Percentiles rank a stretch among this genome's conserved stretches.
Conservation (phyloP, 2,329 filamentous ascomycete genomes). For the Calycina herbarum region DNA sequence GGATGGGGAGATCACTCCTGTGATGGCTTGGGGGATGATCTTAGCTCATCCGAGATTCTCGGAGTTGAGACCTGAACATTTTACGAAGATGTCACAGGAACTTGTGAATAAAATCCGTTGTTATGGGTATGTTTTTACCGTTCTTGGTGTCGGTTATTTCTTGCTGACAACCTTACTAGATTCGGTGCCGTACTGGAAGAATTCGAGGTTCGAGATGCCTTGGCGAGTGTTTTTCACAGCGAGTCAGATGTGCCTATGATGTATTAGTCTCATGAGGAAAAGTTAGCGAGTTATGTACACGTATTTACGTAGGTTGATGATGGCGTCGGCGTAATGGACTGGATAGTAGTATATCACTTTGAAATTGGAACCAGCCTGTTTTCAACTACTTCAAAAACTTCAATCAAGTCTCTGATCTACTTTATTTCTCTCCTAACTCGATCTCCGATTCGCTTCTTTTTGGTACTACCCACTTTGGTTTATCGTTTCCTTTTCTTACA, state of each 20-base stretch:
- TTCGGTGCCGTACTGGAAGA: conserved; percentile 71
- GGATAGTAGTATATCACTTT: no score
- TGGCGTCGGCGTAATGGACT: background rate
- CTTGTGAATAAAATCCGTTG: conserved; percentile 81
- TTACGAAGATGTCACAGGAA: conserved; percentile 70
- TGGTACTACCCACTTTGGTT: no score
- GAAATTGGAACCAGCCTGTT: no score
- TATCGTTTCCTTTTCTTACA: no score
- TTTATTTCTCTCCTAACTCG: no score
- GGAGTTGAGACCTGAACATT: conserved; percentile 67
- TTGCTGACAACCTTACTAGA: conserved; percentile 39
- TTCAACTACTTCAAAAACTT: no score
- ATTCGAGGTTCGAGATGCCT: conserved; percentile 52
- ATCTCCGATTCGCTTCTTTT: no score
- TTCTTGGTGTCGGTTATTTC: background rate
- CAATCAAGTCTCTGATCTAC: no score
- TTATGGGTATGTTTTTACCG: conserved; percentile 72
- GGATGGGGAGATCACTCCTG: conserved; percentile 88
- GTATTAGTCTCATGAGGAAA: conserved; percentile 11
- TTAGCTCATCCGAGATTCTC: conserved; percentile 67
- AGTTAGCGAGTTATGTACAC: background rate
- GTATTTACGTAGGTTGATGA: background rate
- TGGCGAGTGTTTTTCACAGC: conserved; percentile 35
- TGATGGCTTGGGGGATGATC: conserved; percentile 91
- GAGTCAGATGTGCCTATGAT: conserved; percentile 14